Evolutionary conservation across 805 yeast species (phyloP), one percentile per base, ranked within the genome.

Genomic region (Saccharomycopsis sp.): DNA sequence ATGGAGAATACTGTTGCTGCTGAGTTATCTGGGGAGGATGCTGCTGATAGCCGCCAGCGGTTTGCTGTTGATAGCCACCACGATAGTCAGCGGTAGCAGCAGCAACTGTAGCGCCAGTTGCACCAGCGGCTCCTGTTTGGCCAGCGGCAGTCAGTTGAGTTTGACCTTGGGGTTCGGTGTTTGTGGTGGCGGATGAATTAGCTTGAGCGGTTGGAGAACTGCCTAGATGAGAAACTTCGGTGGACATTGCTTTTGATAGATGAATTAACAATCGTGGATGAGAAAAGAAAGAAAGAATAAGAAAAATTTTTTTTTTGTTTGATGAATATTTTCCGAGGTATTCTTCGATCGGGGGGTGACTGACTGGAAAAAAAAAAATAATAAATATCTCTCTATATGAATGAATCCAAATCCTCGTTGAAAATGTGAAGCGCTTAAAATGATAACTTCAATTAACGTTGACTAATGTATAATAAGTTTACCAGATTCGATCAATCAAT

Each of bases 91-190:
- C 40, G 22, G 39, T 6, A 17, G 28, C 40, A 7, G 13, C 24
- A 29, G 44, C 23, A 48, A 48, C 16, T 34, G 31, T 24, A 46
- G 50, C 47, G 46, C 39, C 49, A 48, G 46, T 32, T 38, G 53
- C 17, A 42, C 43, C 11, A 38, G 33, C 38, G 41, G 11, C 35
- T 31, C 20, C 31, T 11, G 31, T n/a, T 11, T n/a, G n/a, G 31
- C 31, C 31, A 27, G 31, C 31, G 35, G 35, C 5, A 20, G 35
- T 17, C 29, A 26, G 13, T 26, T 26, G 29, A 13, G 35, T 14
- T 17, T 31, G 17, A 20, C 35, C 35, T 8, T 20, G 35, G 35
- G 14, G 17, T 7, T 31, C 35, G 35, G 35, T 5, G 5, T 20
- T 20, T 9, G 35, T 7, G 5, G 35, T 17, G 19, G 35, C 35